Percentiles rank a stretch among this genome's conserved stretches.
phyloP scores from a whole-genome alignment of 306 rosid species.

The Myrica gale region DNA sequence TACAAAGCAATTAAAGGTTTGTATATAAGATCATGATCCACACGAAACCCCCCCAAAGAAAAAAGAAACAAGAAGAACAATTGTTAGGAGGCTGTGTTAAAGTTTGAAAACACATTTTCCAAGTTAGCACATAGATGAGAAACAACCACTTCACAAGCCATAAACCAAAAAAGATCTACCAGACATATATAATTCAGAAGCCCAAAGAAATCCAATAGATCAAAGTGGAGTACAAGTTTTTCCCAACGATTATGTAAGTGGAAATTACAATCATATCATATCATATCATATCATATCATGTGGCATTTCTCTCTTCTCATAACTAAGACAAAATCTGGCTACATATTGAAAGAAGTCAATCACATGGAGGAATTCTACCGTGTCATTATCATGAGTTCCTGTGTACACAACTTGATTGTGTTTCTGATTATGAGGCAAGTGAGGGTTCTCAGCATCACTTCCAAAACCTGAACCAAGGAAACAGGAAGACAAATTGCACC shows the following conservation, averaged over 20 bases:
- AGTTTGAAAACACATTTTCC: slow-evolving; percentile 9
- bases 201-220: neutral
- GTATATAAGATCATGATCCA: too few relatives aligned
- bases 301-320: neutral
- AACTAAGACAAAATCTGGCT: slow-evolving; percentile 15
- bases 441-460: slow-evolving; percentile 73
- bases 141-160: neutral
- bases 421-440: slow-evolving; percentile 92
- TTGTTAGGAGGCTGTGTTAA: slow-evolving; percentile 22
- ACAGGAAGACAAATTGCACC: slow-evolving; percentile 14
- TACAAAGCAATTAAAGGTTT: too few relatives aligned
- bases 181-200: slow-evolving; percentile 1
- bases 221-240: neutral
- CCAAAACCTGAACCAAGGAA: slow-evolving; percentile 62
- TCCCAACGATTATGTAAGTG: neutral
- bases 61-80: too few relatives aligned
- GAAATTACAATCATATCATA: neutral
- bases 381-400: slow-evolving; percentile 97
- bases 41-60: too few relatives aligned
- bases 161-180: slow-evolving; percentile 9
- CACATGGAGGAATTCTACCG: slow-evolving; percentile 49
- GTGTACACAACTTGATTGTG: slow-evolving; percentile 85
- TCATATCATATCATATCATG: slow-evolving; percentile 1
- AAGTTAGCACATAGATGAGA: slow-evolving; percentile 17
- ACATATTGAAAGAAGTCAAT: slow-evolving; percentile 7